These are phyloP conservation scores for Monilinia aucupariae DNA, from an alignment of 2,329 filamentous ascomycete genomes.

Conservation along the genomic window DNA sequence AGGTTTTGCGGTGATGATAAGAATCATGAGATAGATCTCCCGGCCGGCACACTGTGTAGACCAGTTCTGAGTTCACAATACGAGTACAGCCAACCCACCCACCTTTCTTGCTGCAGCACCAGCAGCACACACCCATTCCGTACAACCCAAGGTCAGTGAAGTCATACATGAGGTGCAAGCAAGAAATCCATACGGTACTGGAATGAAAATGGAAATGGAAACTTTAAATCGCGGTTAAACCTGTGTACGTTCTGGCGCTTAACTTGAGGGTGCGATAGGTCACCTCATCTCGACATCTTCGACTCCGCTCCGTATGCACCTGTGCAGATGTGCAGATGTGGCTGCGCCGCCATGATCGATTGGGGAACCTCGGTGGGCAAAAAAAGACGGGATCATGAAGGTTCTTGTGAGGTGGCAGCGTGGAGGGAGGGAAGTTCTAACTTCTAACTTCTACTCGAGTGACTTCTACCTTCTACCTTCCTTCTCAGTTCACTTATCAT, in stretches of 20 bases:
- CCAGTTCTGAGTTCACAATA: no score
- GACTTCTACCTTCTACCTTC: no score
- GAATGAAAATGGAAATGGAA: neutral
- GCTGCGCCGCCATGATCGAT: neutral
- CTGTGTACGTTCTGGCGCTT: no score
- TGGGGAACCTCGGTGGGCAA: neutral
- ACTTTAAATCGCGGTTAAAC: neutral
- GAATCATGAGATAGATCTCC: no score
- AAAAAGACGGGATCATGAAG: neutral
- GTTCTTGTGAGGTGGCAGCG: neutral
- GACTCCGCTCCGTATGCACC: neutral
- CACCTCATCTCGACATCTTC: neutral
- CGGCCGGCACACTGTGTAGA: no score
- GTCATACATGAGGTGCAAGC: neutral
- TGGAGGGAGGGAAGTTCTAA: no score
- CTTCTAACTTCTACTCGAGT: no score
- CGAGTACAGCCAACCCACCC: no score
- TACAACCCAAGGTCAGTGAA: neutral
- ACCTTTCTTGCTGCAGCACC: no score
- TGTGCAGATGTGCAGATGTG: neutral
- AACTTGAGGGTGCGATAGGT: neutral
- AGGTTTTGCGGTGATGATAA: no score
- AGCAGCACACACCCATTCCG: neutral
- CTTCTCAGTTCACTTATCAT: neutral
- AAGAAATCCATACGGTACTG: neutral